Conservation (phyloP, 106 monocot genomes). For the Acorus calamus region DNA sequence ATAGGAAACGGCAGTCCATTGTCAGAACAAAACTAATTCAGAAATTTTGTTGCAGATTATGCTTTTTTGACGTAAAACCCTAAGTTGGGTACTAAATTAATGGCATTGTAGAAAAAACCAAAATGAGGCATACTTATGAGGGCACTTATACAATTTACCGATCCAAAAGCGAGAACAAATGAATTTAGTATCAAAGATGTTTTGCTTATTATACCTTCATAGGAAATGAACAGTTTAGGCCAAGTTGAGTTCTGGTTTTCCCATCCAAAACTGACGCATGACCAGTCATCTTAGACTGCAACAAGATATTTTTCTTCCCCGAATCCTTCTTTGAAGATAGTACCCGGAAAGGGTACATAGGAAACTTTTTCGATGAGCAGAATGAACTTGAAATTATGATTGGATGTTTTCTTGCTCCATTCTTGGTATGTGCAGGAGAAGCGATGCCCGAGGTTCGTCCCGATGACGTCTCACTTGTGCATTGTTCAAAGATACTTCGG, state of each 20-base stretch:
- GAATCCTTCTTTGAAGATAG: constrained; percentile 32
- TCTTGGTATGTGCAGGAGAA: constrained; percentile 60
- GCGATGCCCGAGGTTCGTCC: constrained; percentile 43
- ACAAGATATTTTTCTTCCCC: constrained; percentile 18
- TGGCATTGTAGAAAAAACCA: no score
- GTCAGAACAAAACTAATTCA: no score
- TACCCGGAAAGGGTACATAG: constrained; percentile 46
- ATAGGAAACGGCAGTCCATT: no score
- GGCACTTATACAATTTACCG: no score
- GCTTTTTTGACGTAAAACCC: no score
- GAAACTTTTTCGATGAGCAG: constrained; percentile 79
- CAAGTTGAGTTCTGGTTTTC: constrained; percentile 8
- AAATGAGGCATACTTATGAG: no score
- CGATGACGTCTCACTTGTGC: constrained; percentile 37
- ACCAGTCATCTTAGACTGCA: constrained; percentile 14
- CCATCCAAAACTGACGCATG: constrained; percentile 13
- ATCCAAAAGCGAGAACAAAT: no score
- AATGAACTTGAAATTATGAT: constrained; percentile 69
- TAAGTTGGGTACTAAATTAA: no score
- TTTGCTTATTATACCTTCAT: constrained; percentile 30
- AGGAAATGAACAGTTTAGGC: constrained; percentile 17
- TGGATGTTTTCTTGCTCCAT: constrained; percentile 35
- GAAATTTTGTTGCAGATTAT: no score
- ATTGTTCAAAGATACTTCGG: constrained; percentile 72
- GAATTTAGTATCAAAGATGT: neutral